These are phyloP conservation scores for Pseudogymnoascus sp. DNA, from an alignment of 2,329 filamentous ascomycete species.

Conservation along the genomic window DNA sequence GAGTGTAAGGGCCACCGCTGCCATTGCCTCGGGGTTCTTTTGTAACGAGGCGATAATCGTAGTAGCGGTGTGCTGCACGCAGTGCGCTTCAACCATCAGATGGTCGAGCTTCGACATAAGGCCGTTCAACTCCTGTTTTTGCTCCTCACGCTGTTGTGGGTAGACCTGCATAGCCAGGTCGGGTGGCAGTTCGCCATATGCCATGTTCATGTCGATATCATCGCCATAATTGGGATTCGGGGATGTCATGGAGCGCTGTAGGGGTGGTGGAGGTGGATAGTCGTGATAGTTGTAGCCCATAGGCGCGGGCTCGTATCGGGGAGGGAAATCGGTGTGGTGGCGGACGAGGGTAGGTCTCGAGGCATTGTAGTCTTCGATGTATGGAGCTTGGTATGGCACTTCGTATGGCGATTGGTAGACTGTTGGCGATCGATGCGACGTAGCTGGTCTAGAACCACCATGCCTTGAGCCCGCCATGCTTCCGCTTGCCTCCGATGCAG, in stretches of 20 bases:
- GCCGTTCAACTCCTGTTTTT: conserved; percentile 52
- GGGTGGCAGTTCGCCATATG: conserved; percentile 76
- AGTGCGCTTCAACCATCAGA: conserved; percentile 79
- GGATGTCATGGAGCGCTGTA: conserved; percentile 19
- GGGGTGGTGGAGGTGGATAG: conserved; percentile 18
- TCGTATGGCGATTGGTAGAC: conserved; percentile 1
- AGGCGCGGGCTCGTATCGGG: neutral
- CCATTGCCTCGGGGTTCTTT: conserved; percentile 81
- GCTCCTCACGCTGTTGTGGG: conserved; percentile 40
- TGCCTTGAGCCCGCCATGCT: conserved; percentile 20
- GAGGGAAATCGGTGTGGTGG: conserved; percentile 23
- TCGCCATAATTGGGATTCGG: conserved; percentile 22
- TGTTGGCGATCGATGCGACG: conserved; percentile 18
- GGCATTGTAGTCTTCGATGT: conserved; percentile 16
- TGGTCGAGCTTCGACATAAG: conserved; percentile 69
- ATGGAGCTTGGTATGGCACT: conserved; percentile 8
- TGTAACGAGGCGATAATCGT: conserved; percentile 75
- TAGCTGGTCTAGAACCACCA: conserved; percentile 17
- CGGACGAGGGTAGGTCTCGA: conserved; percentile 17
- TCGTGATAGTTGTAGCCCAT: conserved; percentile 1
- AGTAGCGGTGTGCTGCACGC: conserved; percentile 74
- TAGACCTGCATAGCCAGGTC: conserved; percentile 50
- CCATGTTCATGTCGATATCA: conserved; percentile 80
- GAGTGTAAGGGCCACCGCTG: conserved; percentile 84
- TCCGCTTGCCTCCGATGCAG: conserved; percentile 21